phyloP scores from a whole-genome alignment of 139 green algal genomes.

The Ostreobium quekettii region DNA sequence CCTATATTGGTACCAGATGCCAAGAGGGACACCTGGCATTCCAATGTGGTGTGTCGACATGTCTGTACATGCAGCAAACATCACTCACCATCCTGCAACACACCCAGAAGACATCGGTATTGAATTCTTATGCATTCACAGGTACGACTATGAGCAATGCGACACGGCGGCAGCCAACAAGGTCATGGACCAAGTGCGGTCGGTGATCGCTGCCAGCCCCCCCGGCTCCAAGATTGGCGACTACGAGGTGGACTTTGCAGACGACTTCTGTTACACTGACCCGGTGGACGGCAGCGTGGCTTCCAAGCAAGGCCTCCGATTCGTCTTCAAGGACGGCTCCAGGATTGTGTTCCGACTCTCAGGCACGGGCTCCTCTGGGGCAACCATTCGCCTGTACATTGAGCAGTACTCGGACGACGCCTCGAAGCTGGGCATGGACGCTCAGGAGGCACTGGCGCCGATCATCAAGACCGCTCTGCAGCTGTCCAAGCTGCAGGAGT shows the following conservation, averaged over 20 bases:
- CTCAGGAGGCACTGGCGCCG: conserved; percentile 60
- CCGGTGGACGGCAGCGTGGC: conserved; percentile 88
- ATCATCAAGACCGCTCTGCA: conserved; percentile 81
- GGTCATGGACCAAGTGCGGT: conserved; percentile 79
- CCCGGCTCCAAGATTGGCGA: conserved; percentile 64
- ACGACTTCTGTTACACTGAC: conserved; percentile 97
- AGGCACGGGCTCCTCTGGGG: conserved; percentile 81
- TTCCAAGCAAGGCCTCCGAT: conserved; percentile 88
- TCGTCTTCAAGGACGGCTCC: conserved; percentile 91
- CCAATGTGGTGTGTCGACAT: no score
- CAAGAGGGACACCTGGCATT: no score
- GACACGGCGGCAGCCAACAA: conserved; percentile 59
- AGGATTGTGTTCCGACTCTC: conserved; percentile 95
- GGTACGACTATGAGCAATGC: conserved; percentile 95
- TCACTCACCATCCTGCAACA: no score
- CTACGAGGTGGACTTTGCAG: conserved; percentile 74
- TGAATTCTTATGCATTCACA: no score
- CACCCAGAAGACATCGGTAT: no score
- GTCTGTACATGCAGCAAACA: no score
- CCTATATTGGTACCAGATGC: no score
- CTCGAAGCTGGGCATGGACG: conserved; percentile 66
- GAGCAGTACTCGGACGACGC: conserved; percentile 89
- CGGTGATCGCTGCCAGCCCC: conserved; percentile 43
- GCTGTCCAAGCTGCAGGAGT: conserved; percentile 75
- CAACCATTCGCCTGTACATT: conserved; percentile 97